Conservation (phyloP, 1,284 basidiomycete genomes). For the Anthracocystis panici-leucophaei region DNA sequence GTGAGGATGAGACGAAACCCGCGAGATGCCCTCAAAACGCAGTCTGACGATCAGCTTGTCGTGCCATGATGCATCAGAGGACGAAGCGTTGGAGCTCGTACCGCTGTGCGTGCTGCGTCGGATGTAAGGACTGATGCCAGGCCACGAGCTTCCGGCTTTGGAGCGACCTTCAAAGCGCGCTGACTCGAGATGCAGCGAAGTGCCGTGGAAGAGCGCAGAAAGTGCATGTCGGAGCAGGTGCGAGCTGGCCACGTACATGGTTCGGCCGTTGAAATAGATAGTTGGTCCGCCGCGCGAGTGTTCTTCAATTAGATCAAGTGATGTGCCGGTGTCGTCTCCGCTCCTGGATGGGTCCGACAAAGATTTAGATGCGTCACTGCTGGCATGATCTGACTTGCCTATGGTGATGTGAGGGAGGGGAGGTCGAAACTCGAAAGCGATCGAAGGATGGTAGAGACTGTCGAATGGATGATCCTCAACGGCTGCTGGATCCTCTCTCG, state of each 20-base stretch:
- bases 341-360: neutral
- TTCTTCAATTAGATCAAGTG: constrained; percentile 16
- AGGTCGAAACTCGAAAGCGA: constrained; percentile 55
- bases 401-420: constrained; percentile 41
- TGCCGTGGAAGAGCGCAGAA: constrained; percentile 56
- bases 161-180: constrained; percentile 51
- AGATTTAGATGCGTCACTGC: neutral
- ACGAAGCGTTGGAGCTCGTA: neutral
- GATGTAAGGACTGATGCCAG: constrained; percentile 39
- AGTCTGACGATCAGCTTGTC: constrained; percentile 59
- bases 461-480: constrained; percentile 18
- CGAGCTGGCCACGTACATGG: constrained; percentile 59
- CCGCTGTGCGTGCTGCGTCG: constrained; percentile 8
- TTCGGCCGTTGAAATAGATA: constrained; percentile 60
- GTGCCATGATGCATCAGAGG: constrained; percentile 4
- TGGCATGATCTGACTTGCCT: constrained; percentile 16
- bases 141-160: constrained; percentile 34
- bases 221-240: constrained; percentile 60
- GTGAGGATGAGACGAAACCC: constrained; percentile 55
- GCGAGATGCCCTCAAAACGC: constrained; percentile 58
- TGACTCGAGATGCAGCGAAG: constrained; percentile 51
- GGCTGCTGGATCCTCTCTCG: neutral
- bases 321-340: neutral
- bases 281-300: constrained; percentile 36
- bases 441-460: constrained; percentile 56